A percentile compares a stretch with the other conserved stretches of the same genome.
Conservation (phyloP, 306 rosid species). For the Trifolium subterraneum region DNA sequence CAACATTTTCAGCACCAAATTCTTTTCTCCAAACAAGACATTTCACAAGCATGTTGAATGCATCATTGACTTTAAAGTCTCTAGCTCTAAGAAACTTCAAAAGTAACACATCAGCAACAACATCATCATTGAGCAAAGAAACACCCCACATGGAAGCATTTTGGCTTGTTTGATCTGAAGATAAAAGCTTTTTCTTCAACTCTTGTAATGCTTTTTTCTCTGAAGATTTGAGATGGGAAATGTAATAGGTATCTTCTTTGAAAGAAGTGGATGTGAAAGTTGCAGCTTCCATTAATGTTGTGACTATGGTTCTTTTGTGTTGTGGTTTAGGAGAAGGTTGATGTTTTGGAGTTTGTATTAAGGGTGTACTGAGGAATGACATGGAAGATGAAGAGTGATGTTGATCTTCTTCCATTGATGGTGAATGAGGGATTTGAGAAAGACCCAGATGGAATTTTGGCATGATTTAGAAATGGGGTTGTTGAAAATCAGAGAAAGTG, state of each 20-base stretch:
- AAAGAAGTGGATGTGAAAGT: conserved; percentile 66
- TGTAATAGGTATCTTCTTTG: conserved; percentile 77
- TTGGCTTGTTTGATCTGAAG: not conserved
- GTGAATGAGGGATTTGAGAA: conserved; percentile 37
- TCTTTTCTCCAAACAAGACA: conserved; percentile 82
- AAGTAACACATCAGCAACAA: conserved; percentile 77
- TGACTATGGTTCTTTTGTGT: conserved; percentile 72
- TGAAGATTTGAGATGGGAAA: conserved; percentile 70
- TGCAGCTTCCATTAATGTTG: conserved; percentile 70
- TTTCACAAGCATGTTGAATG: conserved; percentile 66
- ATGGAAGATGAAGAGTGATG: conserved; percentile 39
- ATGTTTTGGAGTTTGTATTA: conserved; percentile 50
- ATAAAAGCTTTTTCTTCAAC: conserved; percentile 61
- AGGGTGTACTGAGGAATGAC: conserved; percentile 35
- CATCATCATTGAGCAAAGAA: conserved; percentile 64
- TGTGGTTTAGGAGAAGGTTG: conserved; percentile 62
- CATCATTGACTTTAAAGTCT: conserved; percentile 76
- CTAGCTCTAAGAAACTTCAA: conserved; percentile 88
- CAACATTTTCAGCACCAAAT: conserved; percentile 66
- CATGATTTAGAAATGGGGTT: conserved; percentile 28
- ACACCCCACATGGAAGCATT: conserved; percentile 73
- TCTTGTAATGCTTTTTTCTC: conserved; percentile 77
- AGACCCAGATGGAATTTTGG: conserved; percentile 56
- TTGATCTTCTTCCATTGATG: conserved; percentile 69
- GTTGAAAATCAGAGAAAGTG: conserved; percentile 31